A percentile compares a stretch with the other conserved stretches of the same genome.
These are phyloP conservation scores for Exophiala xenobiotica DNA, from an alignment of 2,329 filamentous ascomycete genomes.

Conservation along the genomic window DNA sequence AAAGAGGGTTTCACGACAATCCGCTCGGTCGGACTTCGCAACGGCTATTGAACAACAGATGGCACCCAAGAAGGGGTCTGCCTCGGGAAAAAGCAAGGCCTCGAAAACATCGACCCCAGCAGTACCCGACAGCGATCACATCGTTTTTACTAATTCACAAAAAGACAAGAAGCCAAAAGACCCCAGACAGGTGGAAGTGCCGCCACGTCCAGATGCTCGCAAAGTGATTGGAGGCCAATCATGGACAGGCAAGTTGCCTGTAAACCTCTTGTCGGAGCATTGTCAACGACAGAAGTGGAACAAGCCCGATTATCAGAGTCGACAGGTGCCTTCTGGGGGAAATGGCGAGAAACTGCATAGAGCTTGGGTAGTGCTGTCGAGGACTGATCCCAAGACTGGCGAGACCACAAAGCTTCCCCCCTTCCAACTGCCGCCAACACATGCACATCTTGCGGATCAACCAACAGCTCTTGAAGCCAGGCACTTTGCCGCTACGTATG, in stretches of 20 bases:
- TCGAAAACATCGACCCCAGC: slow-evolving; percentile 21
- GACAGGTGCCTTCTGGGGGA: slow-evolving; percentile 51
- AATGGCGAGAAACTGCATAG: slow-evolving; percentile 58
- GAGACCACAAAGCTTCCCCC: slow-evolving; percentile 73
- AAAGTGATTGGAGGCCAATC: slow-evolving; percentile 91
- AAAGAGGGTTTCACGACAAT: neutral
- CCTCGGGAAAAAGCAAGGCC: slow-evolving; percentile 13
- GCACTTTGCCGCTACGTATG: slow-evolving; percentile 90
- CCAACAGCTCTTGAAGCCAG: slow-evolving; percentile 84
- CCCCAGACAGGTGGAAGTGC: slow-evolving; percentile 36
- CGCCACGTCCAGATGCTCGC: slow-evolving; percentile 56
- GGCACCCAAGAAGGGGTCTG: slow-evolving; percentile 29
- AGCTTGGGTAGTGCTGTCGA: slow-evolving; percentile 75
- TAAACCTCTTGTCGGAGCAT: slow-evolving; percentile 89
- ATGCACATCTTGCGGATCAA: slow-evolving; percentile 73
- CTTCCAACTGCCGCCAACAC: slow-evolving; percentile 73
- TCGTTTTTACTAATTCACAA: slow-evolving; percentile 33
- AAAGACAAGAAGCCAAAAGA: slow-evolving; percentile 32
- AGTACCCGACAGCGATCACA: slow-evolving; percentile 32
- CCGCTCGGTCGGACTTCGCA: neutral
- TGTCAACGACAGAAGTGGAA: slow-evolving; percentile 97
- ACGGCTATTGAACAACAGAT: slow-evolving; percentile 12
- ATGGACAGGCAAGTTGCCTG: slow-evolving; percentile 95
- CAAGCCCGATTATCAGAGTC: slow-evolving; percentile 85
- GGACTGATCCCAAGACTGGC: slow-evolving; percentile 75